Evolutionary conservation across 345 rosid species (phyloP), one percentile per base, ranked within the genome.

Genomic region (Luvunga scandens): DNA sequence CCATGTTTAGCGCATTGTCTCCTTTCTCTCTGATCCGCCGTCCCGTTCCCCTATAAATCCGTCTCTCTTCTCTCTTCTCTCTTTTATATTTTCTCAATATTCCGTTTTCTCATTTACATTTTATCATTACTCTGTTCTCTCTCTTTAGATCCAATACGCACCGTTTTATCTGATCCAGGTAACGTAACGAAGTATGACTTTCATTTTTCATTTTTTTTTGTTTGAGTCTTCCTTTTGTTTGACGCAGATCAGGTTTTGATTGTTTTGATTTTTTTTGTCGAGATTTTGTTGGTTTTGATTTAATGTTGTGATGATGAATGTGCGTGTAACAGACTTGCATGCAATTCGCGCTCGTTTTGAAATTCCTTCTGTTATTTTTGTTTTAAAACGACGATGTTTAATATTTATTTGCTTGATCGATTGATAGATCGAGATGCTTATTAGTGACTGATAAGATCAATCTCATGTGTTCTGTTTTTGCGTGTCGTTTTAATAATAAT

Each of bases 361-460:
- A 59, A 19, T 12, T 60, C 22, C 9, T 62, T 16, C 9, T 19
- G 13, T 60, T 57, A 50, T 38, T 21, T 10, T 57, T 31, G 2
- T 48, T 19, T 24, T 59, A 8, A 28, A 28, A 74, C 25, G n/a
- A 34, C 50, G 34, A 21, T 45, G 48, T 75, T 72, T 6, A 14
- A 1, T 13, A 28, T 60, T 9, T 69, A 57, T n/a, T 78, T 22
- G 71, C 38, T 82, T 42, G 69, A 71, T 71, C 48, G 50, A 27
- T 50, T 19, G 16, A 19, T 64, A 79, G 85, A 83, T 83, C 83
- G 55, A 60, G 50, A 25, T 42, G 62, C 63, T 70, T n/a, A 12
- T 48, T 48, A 25, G 57, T 2, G 34, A 30, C 50, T 64, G 39
- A 2, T 78, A 34, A 22, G 48, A 62, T 73, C 61, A 60, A 34